These are phyloP conservation scores for Trichoderma arundinaceum DNA, from an alignment of 2,329 filamentous ascomycete genomes.

Conservation along the genomic window DNA sequence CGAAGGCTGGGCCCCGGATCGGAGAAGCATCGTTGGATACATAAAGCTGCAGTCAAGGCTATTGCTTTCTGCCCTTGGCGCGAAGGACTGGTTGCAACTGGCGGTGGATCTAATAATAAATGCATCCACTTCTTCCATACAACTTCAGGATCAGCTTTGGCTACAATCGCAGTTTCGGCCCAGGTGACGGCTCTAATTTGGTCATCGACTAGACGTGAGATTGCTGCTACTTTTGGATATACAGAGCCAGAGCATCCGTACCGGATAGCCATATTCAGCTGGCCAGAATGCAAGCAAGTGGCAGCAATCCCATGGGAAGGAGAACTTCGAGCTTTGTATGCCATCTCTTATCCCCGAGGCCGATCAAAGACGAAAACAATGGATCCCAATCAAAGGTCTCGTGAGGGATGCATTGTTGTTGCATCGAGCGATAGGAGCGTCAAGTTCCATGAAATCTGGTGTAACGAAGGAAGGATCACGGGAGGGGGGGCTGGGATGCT, in stretches of 20 bases:
- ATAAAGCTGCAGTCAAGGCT: conserved; percentile 91
- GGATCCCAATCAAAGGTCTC: conserved; percentile 37
- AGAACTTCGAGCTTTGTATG: conserved; percentile 80
- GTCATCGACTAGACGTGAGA: conserved; percentile 84
- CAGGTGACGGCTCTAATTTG: conserved; percentile 94
- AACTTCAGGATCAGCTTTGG: conserved; percentile 78
- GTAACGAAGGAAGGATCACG: conserved; percentile 58
- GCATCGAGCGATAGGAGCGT: conserved; percentile 90
- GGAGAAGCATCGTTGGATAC: conserved; percentile 74
- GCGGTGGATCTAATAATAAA: conserved; percentile 91
- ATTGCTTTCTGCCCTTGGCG: conserved; percentile 98
- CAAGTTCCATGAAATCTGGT: conserved; percentile 96
- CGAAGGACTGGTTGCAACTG: conserved; percentile 82
- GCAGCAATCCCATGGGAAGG: conserved; percentile 84
- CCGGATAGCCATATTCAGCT: conserved; percentile 90
- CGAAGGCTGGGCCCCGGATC: conserved; percentile 58
- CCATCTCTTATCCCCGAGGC: conserved; percentile 77
- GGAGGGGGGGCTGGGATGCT: conserved; percentile 64
- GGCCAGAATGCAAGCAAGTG: conserved; percentile 88
- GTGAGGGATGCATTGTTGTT: conserved; percentile 76
- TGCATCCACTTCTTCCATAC: conserved; percentile 97
- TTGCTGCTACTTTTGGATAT: conserved; percentile 93
- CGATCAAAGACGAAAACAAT: conserved; percentile 41
- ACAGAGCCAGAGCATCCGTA: conserved; percentile 87
- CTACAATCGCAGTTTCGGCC: conserved; percentile 88